A percentile compares a stretch with the other conserved stretches of the same genome.
Evolutionary conservation across 345 rosid genomes (phyloP).

Genomic region (Rhodamnia argentea): DNA sequence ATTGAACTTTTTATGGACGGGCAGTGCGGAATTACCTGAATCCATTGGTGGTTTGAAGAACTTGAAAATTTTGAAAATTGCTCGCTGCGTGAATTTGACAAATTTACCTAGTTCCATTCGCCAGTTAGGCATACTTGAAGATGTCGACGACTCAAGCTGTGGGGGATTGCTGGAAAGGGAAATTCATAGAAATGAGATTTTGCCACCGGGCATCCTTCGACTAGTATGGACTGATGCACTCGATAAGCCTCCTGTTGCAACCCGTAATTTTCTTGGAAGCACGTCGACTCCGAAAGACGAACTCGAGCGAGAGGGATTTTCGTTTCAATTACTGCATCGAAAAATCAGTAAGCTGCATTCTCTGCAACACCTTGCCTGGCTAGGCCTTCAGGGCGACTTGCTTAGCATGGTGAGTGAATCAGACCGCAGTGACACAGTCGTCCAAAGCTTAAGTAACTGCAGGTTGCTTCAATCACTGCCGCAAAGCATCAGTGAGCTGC

Average conservation of each 20-base stretch:
- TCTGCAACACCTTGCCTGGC: not conserved
- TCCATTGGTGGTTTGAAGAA: not conserved
- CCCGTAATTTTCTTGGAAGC: too few relatives aligned
- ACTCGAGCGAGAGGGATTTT: too few relatives aligned
- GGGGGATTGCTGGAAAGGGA: not conserved
- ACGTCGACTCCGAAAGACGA: too few relatives aligned
- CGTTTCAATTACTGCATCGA: not conserved
- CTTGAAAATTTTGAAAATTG: not conserved
- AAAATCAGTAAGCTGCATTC: not conserved
- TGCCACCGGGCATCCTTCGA: not conserved
- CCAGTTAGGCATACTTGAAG: not conserved
- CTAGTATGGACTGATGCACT: too few relatives aligned
- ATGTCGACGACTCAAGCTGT: not conserved
- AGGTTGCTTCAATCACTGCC: too few relatives aligned
- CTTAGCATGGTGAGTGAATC: too few relatives aligned
- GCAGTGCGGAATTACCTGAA: not conserved
- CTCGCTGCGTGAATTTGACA: too few relatives aligned
- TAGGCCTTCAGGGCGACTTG: too few relatives aligned
- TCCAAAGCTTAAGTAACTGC: accelerated
- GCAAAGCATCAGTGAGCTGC: too few relatives aligned
- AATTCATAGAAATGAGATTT: too few relatives aligned
- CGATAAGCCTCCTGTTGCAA: too few relatives aligned
- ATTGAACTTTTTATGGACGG: accelerated
- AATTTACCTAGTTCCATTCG: not conserved
- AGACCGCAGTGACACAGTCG: too few relatives aligned